These are phyloP conservation scores for Brassica carinata DNA, from an alignment of 345 rosid genomes.

Conservation along the genomic window DNA sequence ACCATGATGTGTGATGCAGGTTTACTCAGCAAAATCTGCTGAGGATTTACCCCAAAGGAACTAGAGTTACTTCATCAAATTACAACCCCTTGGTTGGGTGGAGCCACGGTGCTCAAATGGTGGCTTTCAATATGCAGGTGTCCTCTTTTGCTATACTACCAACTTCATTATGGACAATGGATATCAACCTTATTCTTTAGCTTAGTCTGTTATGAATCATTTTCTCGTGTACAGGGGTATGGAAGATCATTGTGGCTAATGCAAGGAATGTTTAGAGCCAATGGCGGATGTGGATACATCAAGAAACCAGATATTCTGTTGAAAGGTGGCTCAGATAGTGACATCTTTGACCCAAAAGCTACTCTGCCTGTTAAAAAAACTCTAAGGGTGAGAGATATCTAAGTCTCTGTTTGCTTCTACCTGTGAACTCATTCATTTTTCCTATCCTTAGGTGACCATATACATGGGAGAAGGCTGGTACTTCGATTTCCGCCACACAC, in stretches of 20 bases:
- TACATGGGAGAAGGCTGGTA: conserved; percentile 49
- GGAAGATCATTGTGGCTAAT: conserved; percentile 74
- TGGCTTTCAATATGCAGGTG: conserved; percentile 93
- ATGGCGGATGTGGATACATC: conserved; percentile 74
- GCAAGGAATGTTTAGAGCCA: conserved; percentile 83
- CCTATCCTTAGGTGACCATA: conserved; percentile 31
- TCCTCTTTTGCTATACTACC: neutral
- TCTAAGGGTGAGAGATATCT: conserved; percentile 33
- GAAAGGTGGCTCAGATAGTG: conserved; percentile 43
- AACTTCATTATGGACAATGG: neutral
- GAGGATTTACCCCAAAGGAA: conserved; percentile 73
- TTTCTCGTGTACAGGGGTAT: conserved; percentile 50
- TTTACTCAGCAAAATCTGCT: conserved; percentile 68
- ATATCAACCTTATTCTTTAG: neutral
- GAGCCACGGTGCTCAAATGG: conserved; percentile 93
- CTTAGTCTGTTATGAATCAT: neutral
- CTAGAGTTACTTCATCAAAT: conserved; percentile 66
- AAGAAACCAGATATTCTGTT: conserved; percentile 63
- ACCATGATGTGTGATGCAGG: conserved; percentile 38
- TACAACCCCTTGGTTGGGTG: conserved; percentile 74
- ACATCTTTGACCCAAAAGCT: conserved; percentile 66
- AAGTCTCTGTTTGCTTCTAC: neutral
- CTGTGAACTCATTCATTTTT: neutral
- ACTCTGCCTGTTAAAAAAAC: conserved; percentile 41
- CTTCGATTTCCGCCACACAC: conserved; percentile 43